phyloP scores from a whole-genome alignment of 2,329 filamentous ascomycete species.

The Colletotrichum cuscutae region DNA sequence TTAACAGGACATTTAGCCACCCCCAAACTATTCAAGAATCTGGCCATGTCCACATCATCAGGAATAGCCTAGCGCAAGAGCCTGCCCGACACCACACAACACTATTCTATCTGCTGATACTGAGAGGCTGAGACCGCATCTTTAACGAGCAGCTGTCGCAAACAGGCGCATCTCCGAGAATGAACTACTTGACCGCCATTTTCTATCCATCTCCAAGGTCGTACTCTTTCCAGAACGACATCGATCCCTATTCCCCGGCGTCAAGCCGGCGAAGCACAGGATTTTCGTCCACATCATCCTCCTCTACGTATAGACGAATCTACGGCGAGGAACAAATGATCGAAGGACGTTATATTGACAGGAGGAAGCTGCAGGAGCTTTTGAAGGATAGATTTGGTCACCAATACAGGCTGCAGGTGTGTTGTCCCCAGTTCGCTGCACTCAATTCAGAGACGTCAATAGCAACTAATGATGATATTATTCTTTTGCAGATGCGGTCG shows the following conservation, averaged over 20 bases:
- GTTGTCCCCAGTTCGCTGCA: not conserved
- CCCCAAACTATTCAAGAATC: too few relatives aligned
- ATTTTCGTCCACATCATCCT: not conserved
- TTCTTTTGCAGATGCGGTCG: too few relatives aligned
- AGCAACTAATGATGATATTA: too few relatives aligned
- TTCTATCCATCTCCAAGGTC: too few relatives aligned
- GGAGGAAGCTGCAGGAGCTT: not conserved
- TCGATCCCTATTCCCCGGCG: not conserved
- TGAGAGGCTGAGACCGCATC: too few relatives aligned
- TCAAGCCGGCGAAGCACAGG: not conserved
- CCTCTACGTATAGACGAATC: not conserved
- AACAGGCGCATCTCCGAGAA: not conserved
- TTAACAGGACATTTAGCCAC: not conserved
- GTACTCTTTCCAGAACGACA: too few relatives aligned
- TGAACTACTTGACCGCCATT: not conserved
- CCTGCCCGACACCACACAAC: too few relatives aligned
- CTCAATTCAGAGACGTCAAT: too few relatives aligned
- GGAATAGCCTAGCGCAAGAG: too few relatives aligned
- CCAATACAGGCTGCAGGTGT: not conserved
- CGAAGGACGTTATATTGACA: not conserved
- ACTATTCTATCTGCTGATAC: too few relatives aligned
- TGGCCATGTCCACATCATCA: too few relatives aligned
- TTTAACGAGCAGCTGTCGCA: too few relatives aligned
- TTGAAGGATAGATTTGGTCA: not conserved
- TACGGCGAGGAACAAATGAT: not conserved